A percentile compares a stretch with the other conserved stretches of the same genome.
phyloP scores from a whole-genome alignment of 768 basidiomycete genomes.

The Tricholoma matsutake region DNA sequence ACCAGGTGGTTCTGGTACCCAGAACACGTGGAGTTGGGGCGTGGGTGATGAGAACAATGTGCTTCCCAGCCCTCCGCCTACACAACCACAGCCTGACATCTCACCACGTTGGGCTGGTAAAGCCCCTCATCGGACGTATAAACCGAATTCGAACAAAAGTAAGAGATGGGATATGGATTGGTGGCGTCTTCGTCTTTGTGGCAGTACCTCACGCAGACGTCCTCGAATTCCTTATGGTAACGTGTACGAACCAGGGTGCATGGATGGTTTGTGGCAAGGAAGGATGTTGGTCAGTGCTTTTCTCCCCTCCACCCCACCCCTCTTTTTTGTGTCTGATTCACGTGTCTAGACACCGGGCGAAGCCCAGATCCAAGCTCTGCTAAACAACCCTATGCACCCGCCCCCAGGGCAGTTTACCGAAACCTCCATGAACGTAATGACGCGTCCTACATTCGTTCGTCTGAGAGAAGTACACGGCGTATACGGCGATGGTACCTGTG shows the following conservation, averaged over 20 bases:
- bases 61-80: background rate
- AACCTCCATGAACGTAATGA: conserved; percentile 30
- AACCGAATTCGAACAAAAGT: conserved; percentile 23
- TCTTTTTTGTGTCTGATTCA: background rate
- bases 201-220: conserved; percentile 12
- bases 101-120: conserved; percentile 14
- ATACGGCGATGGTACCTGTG: conserved; percentile 9
- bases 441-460: conserved; percentile 56
- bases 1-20: conserved; percentile 13
- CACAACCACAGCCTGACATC: background rate
- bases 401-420: conserved; percentile 32
- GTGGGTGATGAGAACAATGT: conserved; percentile 3
- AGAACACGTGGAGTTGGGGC: background rate
- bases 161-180: conserved; percentile 50
- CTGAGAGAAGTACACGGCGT: conserved; percentile 51
- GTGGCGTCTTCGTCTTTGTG: conserved; percentile 45
- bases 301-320: conserved; percentile 1
- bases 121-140: conserved; percentile 12
- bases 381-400: conserved; percentile 13
- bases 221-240: conserved; percentile 16
- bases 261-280: conserved; percentile 57
- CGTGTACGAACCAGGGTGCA: conserved; percentile 41
- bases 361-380: conserved; percentile 12
- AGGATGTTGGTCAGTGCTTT: conserved; percentile 46
- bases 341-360: conserved; percentile 21